A percentile compares a stretch with the other conserved stretches of the same genome.
phyloP scores from a whole-genome alignment of 768 basidiomycete genomes.

The Hygrophorus pudorinus region DNA sequence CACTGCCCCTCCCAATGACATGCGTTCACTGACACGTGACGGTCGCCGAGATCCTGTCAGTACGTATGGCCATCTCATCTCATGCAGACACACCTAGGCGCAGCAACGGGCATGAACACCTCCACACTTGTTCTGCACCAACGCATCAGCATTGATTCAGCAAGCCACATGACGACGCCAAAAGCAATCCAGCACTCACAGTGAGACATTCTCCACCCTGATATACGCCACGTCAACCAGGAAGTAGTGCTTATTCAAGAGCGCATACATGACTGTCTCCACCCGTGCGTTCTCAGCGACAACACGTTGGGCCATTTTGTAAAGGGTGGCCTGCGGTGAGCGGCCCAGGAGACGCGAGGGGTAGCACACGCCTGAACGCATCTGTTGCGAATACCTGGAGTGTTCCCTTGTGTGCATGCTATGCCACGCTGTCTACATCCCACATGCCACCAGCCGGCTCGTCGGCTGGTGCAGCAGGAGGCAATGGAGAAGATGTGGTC shows the following conservation, averaged over 20 bases:
- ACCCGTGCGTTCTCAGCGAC: constrained; percentile 56
- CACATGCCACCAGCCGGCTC: too few species aligned
- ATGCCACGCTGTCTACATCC: too few species aligned
- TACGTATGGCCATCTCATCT: constrained; percentile 18
- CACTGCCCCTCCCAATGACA: too few species aligned
- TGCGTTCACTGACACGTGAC: constrained; percentile 5
- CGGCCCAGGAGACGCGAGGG: background rate
- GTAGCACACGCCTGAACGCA: constrained; percentile 61
- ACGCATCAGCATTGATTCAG: background rate
- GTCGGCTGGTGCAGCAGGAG: constrained; percentile 24
- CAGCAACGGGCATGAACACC: constrained; percentile 77
- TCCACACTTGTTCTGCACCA: constrained; percentile 57
- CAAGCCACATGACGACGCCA: constrained; percentile 4
- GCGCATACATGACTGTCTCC: constrained; percentile 50
- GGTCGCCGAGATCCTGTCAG: background rate
- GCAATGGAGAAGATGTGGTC: constrained; percentile 90
- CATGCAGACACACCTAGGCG: constrained; percentile 57
- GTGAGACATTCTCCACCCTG: too few species aligned
- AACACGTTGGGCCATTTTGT: constrained; percentile 76
- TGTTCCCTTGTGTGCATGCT: constrained; percentile 50
- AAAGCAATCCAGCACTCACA: too few species aligned
- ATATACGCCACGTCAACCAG: constrained; percentile 76
- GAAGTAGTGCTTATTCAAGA: too few species aligned
- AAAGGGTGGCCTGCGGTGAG: constrained; percentile 68
- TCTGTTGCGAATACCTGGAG: constrained; percentile 78